Conservation (phyloP, 2,329 filamentous ascomycete genomes). For the Didymella glomerata region DNA sequence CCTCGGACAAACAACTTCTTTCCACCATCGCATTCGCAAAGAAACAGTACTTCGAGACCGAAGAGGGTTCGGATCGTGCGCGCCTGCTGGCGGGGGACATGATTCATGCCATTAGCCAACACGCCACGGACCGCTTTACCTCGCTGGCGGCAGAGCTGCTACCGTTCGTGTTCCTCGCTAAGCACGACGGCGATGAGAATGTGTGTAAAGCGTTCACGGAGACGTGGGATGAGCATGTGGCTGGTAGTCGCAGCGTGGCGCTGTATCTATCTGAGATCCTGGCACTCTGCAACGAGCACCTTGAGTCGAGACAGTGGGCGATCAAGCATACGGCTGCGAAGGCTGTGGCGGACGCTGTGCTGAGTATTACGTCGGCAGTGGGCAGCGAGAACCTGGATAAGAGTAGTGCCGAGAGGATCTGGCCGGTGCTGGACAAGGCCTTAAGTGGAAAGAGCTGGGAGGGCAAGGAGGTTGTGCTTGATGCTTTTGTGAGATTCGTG, state of each 20-base stretch:
- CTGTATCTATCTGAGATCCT: slow-evolving; percentile 88
- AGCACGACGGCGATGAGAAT: slow-evolving; percentile 83
- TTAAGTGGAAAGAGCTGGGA: slow-evolving; percentile 90
- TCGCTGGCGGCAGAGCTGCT: slow-evolving; percentile 77
- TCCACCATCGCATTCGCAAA: slow-evolving; percentile 65
- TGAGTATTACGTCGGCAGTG: slow-evolving; percentile 68
- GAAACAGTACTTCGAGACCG: slow-evolving; percentile 80
- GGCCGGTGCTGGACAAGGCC: slow-evolving; percentile 84
- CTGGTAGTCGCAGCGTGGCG: slow-evolving; percentile 80
- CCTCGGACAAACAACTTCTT: slow-evolving; percentile 66
- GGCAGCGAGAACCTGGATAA: slow-evolving; percentile 66
- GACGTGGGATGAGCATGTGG: slow-evolving; percentile 91
- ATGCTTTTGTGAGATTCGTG: slow-evolving; percentile 80
- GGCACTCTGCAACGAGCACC: slow-evolving; percentile 68
- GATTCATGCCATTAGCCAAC: slow-evolving; percentile 81
- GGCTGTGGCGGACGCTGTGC: slow-evolving; percentile 76
- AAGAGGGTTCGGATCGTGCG: slow-evolving; percentile 76
- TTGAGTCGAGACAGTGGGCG: slow-evolving; percentile 86
- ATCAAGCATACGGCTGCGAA: slow-evolving; percentile 89
- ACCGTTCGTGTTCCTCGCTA: slow-evolving; percentile 87
- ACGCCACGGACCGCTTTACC: slow-evolving; percentile 88
- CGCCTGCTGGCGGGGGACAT: slow-evolving; percentile 83
- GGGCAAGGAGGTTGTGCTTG: slow-evolving; percentile 85
- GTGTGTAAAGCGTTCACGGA: slow-evolving; percentile 81
- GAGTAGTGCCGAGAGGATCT: slow-evolving; percentile 70